phyloP scores from a whole-genome alignment of 805 yeast genomes.

The Metschnikowia bowlesiae region DNA sequence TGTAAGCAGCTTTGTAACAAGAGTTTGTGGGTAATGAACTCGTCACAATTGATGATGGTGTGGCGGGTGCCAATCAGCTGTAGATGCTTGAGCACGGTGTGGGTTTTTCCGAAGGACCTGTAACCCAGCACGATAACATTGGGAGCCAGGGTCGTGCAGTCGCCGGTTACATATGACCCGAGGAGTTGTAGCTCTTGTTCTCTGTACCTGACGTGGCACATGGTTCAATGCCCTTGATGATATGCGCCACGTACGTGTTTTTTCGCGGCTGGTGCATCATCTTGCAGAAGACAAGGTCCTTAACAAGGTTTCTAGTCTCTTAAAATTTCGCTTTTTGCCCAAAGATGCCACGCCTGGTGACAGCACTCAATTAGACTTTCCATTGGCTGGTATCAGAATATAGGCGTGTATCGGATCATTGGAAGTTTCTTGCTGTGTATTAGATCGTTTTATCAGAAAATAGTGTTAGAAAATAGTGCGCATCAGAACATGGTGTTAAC shows the following conservation, averaged over 20 bases:
- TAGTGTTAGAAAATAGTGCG: too few species aligned
- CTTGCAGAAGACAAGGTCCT: not conserved
- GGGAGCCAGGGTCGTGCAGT: conserved; percentile 26
- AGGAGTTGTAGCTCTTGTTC: conserved; percentile 33
- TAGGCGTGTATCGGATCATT: too few species aligned
- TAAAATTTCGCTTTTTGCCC: too few species aligned
- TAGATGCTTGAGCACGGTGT: conserved; percentile 31
- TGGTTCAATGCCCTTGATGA: not conserved
- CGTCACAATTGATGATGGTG: conserved; percentile 42
- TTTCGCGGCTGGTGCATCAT: not conserved
- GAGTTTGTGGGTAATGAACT: conserved; percentile 36
- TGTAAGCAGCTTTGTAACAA: conserved; percentile 41
- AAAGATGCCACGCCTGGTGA: too few species aligned
- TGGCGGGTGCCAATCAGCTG: conserved; percentile 22
- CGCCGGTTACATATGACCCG: conserved; percentile 29
- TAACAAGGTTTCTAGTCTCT: too few species aligned
- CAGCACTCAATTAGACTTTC: too few species aligned
- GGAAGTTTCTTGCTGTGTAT: too few species aligned
- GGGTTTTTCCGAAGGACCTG: conserved; percentile 46
- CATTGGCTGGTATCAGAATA: too few species aligned
- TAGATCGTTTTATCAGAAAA: too few species aligned
- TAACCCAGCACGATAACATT: conserved; percentile 45
- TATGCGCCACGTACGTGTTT: not conserved
- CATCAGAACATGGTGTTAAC: too few species aligned
- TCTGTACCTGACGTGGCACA: conserved; percentile 14